Evolutionary conservation across 129 eudicot species (phyloP).

Genomic region (Heracleum sosnowskyi): DNA sequence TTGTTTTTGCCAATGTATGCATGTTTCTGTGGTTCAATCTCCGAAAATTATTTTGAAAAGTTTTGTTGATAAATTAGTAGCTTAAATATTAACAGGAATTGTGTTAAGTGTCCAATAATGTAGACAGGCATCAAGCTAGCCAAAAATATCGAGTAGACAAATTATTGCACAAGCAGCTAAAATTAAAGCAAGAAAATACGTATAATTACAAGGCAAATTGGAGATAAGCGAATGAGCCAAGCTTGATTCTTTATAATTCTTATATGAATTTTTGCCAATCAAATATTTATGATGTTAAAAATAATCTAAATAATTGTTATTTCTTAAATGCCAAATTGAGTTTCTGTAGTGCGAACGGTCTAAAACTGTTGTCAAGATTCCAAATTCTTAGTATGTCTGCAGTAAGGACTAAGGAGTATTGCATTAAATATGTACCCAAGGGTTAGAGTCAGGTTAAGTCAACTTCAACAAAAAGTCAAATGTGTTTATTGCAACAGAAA

Average conservation of each 20-base stretch:
- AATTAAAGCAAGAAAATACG: background rate
- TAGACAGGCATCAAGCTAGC: background rate
- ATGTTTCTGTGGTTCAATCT: background rate
- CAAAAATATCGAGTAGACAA: background rate
- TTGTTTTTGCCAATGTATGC: slow-evolving; percentile 14
- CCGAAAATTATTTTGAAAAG: background rate
- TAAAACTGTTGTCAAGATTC: background rate
- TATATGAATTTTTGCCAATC: background rate
- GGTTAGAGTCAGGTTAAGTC: background rate
- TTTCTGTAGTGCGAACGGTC: background rate
- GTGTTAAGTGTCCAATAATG: background rate
- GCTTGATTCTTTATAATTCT: background rate
- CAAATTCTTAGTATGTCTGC: background rate
- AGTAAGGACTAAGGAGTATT: background rate
- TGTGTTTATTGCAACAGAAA: background rate
- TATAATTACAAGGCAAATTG: background rate
- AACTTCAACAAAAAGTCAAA: background rate
- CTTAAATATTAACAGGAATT: background rate
- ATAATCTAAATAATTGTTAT: background rate
- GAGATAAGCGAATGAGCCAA: background rate
- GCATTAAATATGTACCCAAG: background rate
- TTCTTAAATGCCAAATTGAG: background rate
- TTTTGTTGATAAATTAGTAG: background rate
- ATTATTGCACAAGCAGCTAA: background rate
- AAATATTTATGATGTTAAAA: background rate